Evolutionary conservation across 805 yeast species (phyloP), one percentile per base, ranked within the genome.

Genomic region (Yarrowia porcina): DNA sequence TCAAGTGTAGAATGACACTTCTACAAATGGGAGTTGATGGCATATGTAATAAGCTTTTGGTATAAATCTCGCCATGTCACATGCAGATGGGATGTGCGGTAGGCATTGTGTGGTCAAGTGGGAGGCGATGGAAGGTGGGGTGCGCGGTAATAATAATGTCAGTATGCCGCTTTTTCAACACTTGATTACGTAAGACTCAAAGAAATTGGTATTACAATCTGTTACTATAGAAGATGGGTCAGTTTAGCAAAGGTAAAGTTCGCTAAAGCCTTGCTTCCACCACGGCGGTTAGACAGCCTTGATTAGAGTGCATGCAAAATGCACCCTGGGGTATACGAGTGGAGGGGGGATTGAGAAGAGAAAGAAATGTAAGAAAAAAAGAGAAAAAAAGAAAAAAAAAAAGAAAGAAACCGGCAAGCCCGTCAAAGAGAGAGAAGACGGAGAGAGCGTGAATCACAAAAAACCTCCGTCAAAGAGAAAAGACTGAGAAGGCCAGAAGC

Each of bases 31-130:
- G 50, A 44, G 33, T 13, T 45, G n/a, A 17, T 27, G 8, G 8
- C 7, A 18, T 45, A 12, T 45, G 56, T 52, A 52, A 52, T 36
- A 52, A 52, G 59, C 33, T 52, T 52, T 25, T 25, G 23, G 49
- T n/a, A 13, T 13, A 49, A 23, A 52, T 52, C 44, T 52, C 59
- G 59, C 28, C 59, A 52, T 52, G 44, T 52, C 59, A 52, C 59
- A 52, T 52, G 59, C 32, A 52, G 44, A 32, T 47, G 15, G 5
- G 36, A 17, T 13, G 39, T 17, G 20, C 20, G 28, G 12, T 12
- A 36, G 50, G 50, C 41, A 11, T 36, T 36, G 41, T 36, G 41
- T 10, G 41, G n/a, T n/a, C n/a, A 15, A 35, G 38, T 15, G 20
- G 39, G 39, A 17, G 39, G 39, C 10, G 39, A n/a, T 25, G 33